A percentile compares a stretch with the other conserved stretches of the same genome.
Evolutionary conservation across 306 rosid genomes (phyloP).

Genomic region (Malus sieversii): DNA sequence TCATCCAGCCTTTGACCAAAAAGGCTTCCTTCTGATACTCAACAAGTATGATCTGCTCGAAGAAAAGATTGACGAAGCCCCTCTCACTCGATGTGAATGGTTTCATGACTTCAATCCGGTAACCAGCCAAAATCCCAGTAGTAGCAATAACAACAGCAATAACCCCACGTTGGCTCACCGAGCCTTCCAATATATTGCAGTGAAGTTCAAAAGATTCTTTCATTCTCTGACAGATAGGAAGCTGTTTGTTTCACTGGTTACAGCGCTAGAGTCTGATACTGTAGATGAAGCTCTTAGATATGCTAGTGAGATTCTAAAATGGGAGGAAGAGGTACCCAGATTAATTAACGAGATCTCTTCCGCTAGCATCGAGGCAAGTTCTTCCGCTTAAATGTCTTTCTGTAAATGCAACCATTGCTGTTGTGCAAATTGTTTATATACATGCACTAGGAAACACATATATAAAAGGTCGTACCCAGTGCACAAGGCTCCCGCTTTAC

Average conservation of each 20-base stretch:
- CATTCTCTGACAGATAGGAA: slow-evolving; percentile 37
- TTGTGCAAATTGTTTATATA: background rate
- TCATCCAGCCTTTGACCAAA: slow-evolving; percentile 32
- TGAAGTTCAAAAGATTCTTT: slow-evolving; percentile 61
- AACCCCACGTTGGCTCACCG: slow-evolving; percentile 44
- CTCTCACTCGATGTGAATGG: slow-evolving; percentile 66
- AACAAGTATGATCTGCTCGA: slow-evolving; percentile 60
- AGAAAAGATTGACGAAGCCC: slow-evolving; percentile 44
- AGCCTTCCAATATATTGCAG: slow-evolving; percentile 57
- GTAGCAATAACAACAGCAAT: slow-evolving; percentile 16
- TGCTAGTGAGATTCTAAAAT: slow-evolving; percentile 53
- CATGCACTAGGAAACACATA: background rate
- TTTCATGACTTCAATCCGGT: slow-evolving; percentile 56
- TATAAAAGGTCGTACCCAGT: no score
- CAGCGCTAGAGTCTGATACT: slow-evolving; percentile 53
- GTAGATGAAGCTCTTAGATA: slow-evolving; percentile 63
- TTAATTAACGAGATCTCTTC: slow-evolving; percentile 29
- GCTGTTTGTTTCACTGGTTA: slow-evolving; percentile 52
- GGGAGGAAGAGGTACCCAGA: slow-evolving; percentile 38
- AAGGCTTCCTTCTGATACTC: slow-evolving; percentile 53
- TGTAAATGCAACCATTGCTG: background rate
- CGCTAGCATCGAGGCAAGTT: slow-evolving; percentile 38
- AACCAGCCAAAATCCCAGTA: slow-evolving; percentile 18
- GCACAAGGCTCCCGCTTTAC: no score
- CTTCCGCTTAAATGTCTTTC: slow-evolving; percentile 13